Evolutionary conservation across 225 moss, liverwort and hornwort species (phyloP), one percentile per base, ranked within the genome.

Genomic region (Anthoceros angustus): DNA sequence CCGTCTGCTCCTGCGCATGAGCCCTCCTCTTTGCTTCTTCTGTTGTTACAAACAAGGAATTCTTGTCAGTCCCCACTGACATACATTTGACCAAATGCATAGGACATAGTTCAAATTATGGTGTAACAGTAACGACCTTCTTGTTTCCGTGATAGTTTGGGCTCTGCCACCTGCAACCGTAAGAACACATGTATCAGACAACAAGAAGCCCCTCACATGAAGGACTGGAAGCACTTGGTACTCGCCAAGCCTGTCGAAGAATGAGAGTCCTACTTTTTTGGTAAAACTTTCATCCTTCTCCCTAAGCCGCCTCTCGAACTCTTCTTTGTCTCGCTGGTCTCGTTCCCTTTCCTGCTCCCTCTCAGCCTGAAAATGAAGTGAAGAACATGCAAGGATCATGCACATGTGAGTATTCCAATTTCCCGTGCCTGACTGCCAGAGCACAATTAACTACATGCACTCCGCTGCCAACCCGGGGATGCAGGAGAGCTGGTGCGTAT

Each of bases 261-360:
- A 18, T 20, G 12, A 20, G n/a, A 23, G 7, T 18, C 12, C n/a
- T 18, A 55, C n/a, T 20, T 55, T 15, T 15, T 20, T 55, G 55
- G 82, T 82, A 45, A 86, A 86, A 71, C 87, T 78, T 64, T 82
- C 87, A 79, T 92, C 88, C 74, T 83, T 98, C 66, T 84, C 80
- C 69, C 87, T 79, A 3, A 95, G 74, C 63, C 94, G 84, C 42
- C 81, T 82, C 74, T 86, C 88, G 46, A 88, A 81, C 32, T 85
- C 91, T 75, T 91, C 91, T 74, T 74, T 85, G 73, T 91, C 91
- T 62, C 80, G 83, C 69, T 85, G 75, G 80, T 98, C 91, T 62
- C 81, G 76, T 74, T 88, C 90, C 78, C 86, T 87, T 23, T 71
- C 86, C 76, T 81, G 76, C 76, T 98, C 91, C 68, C 75, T 83